These are phyloP conservation scores for Trichophyton benhamiae DNA, from an alignment of 2,329 filamentous ascomycete genomes.

Conservation along the genomic window DNA sequence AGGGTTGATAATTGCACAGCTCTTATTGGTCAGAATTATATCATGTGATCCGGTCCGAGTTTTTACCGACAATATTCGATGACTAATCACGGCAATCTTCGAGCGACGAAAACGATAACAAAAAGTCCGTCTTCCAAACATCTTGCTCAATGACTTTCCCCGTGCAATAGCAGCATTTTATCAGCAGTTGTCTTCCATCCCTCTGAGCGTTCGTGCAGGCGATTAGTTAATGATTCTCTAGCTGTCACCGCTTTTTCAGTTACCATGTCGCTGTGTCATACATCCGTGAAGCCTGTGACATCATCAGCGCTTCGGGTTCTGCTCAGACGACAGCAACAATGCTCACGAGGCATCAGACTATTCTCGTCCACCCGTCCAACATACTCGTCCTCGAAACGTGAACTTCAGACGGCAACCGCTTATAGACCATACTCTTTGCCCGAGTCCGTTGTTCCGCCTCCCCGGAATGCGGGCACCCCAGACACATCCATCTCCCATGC, in stretches of 20 bases:
- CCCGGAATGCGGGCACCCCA: conserved; percentile 45
- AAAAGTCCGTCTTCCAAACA: background rate
- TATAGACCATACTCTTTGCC: conserved; percentile 51
- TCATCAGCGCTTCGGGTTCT: conserved; percentile 34
- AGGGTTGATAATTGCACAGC: background rate
- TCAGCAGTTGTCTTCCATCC: background rate
- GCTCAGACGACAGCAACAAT: conserved; percentile 19
- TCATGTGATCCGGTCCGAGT: background rate
- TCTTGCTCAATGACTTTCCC: background rate
- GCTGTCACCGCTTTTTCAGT: background rate
- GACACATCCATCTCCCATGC: conserved; percentile 50
- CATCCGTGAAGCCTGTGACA: conserved; percentile 33
- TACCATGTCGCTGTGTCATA: conserved; percentile 31
- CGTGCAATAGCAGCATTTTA: background rate
- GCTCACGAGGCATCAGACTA: conserved; percentile 30
- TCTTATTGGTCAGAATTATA: background rate
- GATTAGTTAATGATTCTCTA: background rate
- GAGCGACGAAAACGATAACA: conserved; percentile 1
- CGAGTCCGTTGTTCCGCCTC: conserved; percentile 40
- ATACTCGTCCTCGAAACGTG: conserved; percentile 43
- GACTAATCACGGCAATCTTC: background rate
- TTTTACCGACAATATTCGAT: background rate
- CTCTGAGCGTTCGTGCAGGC: background rate
- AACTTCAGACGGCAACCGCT: conserved; percentile 53
- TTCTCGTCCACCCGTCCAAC: conserved; percentile 37